A percentile compares a stretch with the other conserved stretches of the same genome.
Evolutionary conservation across 306 rosid species (phyloP).

Genomic region (Vigna mungo): DNA sequence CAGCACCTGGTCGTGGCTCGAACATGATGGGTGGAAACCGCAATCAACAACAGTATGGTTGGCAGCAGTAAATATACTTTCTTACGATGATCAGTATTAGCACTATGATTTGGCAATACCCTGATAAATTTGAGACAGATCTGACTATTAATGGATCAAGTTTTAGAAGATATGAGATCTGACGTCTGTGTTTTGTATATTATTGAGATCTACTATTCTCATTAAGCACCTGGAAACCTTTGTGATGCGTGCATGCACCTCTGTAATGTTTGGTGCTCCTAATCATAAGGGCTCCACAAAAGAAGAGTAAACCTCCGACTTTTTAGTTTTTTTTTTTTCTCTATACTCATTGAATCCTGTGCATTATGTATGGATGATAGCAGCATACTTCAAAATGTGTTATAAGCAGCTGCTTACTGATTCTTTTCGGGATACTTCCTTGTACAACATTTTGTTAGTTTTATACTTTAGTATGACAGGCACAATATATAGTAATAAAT

Average conservation of each 20-base stretch:
- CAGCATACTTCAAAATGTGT: slow-evolving; percentile 17
- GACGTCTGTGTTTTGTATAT: slow-evolving; percentile 10
- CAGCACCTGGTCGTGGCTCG: slow-evolving; percentile 51
- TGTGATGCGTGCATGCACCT: slow-evolving; percentile 29
- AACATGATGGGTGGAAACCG: slow-evolving; percentile 59
- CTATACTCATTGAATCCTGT: neutral
- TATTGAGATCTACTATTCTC: slow-evolving; percentile 26
- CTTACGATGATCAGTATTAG: neutral
- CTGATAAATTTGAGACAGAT: slow-evolving; percentile 22
- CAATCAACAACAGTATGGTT: slow-evolving; percentile 67
- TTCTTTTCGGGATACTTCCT: neutral
- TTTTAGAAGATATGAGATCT: slow-evolving; percentile 8
- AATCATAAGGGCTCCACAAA: neutral
- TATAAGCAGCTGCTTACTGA: slow-evolving; percentile 1
- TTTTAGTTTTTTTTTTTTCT: neutral
- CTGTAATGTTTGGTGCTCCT: slow-evolving; percentile 21
- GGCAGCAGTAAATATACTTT: slow-evolving; percentile 48
- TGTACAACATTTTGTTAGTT: slow-evolving; percentile 1
- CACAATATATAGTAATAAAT: neutral
- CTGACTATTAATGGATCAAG: slow-evolving; percentile 8
- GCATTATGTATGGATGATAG: slow-evolving; percentile 2
- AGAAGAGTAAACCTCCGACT: neutral
- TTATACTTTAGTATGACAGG: neutral
- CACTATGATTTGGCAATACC: slow-evolving; percentile 17
- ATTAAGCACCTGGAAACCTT: slow-evolving; percentile 16